Evolutionary conservation across 1,284 basidiomycete genomes (phyloP).

Genomic region (Cutaneotrichosporon cyanovorans): DNA sequence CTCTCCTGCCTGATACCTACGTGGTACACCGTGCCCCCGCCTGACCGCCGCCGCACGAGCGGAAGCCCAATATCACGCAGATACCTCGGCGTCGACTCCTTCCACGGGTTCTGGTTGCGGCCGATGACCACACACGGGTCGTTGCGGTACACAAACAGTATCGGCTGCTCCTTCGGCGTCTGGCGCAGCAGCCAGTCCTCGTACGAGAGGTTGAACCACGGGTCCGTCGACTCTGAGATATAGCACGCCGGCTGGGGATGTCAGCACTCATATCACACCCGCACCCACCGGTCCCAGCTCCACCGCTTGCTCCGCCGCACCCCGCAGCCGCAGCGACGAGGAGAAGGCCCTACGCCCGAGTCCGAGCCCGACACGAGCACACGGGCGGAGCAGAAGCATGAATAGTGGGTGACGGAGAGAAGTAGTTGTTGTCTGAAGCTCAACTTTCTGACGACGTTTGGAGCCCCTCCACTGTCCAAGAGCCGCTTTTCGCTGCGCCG

Average conservation of each 20-base stretch:
- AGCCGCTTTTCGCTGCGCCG: constrained; percentile 1
- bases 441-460: neutral
- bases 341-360: neutral
- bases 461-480: neutral
- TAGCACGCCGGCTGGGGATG: constrained; percentile 53
- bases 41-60: constrained; percentile 78
- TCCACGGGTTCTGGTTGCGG: constrained; percentile 94
- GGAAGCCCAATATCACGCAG: constrained; percentile 57
- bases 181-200: constrained; percentile 92
- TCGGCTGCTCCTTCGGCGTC: constrained; percentile 57
- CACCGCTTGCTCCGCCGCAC: neutral
- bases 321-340: neutral
- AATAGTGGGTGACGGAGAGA: neutral
- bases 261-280: neutral
- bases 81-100: constrained; percentile 71
- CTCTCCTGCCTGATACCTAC: constrained; percentile 51
- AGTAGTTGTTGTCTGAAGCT: neutral
- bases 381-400: neutral
- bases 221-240: constrained; percentile 72
- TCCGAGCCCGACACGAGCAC: neutral
- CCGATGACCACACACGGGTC: constrained; percentile 88
- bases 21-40: constrained; percentile 97
- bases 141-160: constrained; percentile 85
- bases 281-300: constrained; percentile 5
- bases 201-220: constrained; percentile 86